Conservation (phyloP, 2,329 filamentous ascomycete species). For the Botryotinia convoluta region DNA sequence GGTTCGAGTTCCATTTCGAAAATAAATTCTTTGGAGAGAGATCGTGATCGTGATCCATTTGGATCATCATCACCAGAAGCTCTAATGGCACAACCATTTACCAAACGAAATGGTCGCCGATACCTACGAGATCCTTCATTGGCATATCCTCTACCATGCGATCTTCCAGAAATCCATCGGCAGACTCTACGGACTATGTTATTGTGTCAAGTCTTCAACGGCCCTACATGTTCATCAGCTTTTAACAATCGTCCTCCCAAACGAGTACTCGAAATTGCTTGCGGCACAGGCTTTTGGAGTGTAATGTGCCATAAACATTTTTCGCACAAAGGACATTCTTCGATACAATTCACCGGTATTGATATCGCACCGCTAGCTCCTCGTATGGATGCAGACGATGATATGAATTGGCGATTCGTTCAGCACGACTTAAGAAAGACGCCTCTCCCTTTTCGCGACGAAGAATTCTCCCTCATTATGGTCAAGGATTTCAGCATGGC, state of each 20-base stretch:
- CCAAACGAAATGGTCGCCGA: conserved; percentile 73
- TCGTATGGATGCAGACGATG: conserved; percentile 59
- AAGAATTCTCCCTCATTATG: conserved; percentile 84
- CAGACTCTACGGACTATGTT: conserved; percentile 83
- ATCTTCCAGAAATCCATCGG: conserved; percentile 81
- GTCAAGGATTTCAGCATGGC: conserved; percentile 76
- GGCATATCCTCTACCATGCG: conserved; percentile 82
- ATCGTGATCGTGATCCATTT: conserved; percentile 18
- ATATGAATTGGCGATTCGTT: conserved; percentile 85
- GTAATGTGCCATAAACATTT: conserved; percentile 83
- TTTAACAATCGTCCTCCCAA: conserved; percentile 66
- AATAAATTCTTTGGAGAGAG: conserved; percentile 28
- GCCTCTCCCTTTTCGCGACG: conserved; percentile 75
- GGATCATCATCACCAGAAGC: conserved; percentile 27
- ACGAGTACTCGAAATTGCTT: conserved; percentile 81
- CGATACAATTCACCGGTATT: conserved; percentile 76
- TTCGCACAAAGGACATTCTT: conserved; percentile 61
- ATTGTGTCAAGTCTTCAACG: conserved; percentile 76
- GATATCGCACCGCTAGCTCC: conserved; percentile 74
- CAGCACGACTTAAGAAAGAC: conserved; percentile 77
- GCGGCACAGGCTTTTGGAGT: conserved; percentile 87
- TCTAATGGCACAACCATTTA: conserved; percentile 52
- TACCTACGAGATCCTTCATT: conserved; percentile 74
- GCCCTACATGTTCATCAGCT: conserved; percentile 70
- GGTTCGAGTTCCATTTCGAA: conserved; percentile 35